Evolutionary conservation across 176 grass and related monocot species (phyloP).

Genomic region (Dendrocalamus sinicus): DNA sequence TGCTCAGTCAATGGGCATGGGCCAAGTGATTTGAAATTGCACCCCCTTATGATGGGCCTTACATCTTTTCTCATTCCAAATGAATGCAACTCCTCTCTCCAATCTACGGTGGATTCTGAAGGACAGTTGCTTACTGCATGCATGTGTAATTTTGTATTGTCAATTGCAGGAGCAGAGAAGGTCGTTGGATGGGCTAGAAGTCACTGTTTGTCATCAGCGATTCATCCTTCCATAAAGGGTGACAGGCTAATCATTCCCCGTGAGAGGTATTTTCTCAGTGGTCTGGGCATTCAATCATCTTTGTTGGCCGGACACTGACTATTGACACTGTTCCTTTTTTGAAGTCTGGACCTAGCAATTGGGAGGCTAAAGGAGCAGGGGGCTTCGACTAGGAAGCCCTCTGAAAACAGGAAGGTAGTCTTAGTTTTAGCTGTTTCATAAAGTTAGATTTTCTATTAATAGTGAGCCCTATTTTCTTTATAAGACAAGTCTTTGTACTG

Average conservation of each 20-base stretch:
- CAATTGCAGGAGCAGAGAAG: slow-evolving; percentile 75
- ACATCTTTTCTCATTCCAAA: slow-evolving; percentile 9
- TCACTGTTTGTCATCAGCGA: slow-evolving; percentile 78
- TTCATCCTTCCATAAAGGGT: slow-evolving; percentile 64
- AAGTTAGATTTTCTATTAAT: slow-evolving; percentile 27
- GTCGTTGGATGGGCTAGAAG: slow-evolving; percentile 90
- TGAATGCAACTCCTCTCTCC: slow-evolving; percentile 14
- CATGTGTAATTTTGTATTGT: slow-evolving; percentile 30
- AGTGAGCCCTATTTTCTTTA: background rate
- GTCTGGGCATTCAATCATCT: slow-evolving; percentile 35
- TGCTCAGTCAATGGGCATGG: background rate
- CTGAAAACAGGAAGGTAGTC: slow-evolving; percentile 75
- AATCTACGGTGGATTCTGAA: slow-evolving; percentile 22
- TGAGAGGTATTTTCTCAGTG: slow-evolving; percentile 68
- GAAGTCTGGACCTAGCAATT: slow-evolving; percentile 86
- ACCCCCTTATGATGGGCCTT: slow-evolving; percentile 8
- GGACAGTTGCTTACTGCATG: slow-evolving; percentile 10
- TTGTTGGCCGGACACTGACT: slow-evolving; percentile 28
- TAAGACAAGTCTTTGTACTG: slow-evolving; percentile 1
- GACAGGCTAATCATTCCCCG: slow-evolving; percentile 73
- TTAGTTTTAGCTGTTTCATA: slow-evolving; percentile 23
- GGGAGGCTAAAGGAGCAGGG: slow-evolving; percentile 70
- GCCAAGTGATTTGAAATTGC: slow-evolving; percentile 15
- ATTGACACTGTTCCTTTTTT: slow-evolving; percentile 18
- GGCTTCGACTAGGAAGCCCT: slow-evolving; percentile 54